Percentiles rank a stretch among this genome's conserved stretches.
Evolutionary conservation across 768 basidiomycete genomes (phyloP).

Genomic region (Rhodosporidiobolus sp.): DNA sequence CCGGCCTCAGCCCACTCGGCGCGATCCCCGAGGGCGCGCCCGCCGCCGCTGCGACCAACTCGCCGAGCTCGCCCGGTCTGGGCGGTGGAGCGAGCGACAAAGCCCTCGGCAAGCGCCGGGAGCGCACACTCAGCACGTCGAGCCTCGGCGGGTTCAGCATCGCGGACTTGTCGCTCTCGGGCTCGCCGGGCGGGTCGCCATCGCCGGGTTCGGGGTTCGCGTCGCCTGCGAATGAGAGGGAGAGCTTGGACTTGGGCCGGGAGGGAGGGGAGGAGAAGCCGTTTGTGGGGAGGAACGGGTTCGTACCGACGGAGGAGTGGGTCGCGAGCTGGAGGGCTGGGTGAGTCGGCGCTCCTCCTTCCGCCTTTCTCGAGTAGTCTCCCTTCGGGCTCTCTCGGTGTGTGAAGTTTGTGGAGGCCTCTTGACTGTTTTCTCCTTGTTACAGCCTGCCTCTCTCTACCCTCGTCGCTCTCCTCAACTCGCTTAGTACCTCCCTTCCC

Average conservation of each 20-base stretch:
- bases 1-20: neutral
- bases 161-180: slow-evolving; percentile 21
- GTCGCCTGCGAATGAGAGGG: too few relatives aligned
- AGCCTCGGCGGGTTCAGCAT: neutral
- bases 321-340: slow-evolving; percentile 81
- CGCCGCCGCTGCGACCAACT: slow-evolving; percentile 26
- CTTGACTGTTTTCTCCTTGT: neutral
- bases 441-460: slow-evolving; percentile 77
- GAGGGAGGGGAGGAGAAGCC: neutral
- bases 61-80: slow-evolving; percentile 68
- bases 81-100: slow-evolving; percentile 59
- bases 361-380: too few relatives aligned
- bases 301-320: slow-evolving; percentile 96
- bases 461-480: slow-evolving; percentile 81
- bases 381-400: neutral
- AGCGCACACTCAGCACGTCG: slow-evolving; percentile 51
- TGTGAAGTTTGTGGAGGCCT: neutral
- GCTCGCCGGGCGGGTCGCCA: neutral
- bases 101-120: slow-evolving; percentile 84
- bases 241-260: neutral
- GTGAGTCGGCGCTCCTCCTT: neutral
- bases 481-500: slow-evolving; percentile 62
- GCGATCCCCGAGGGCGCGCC: neutral
- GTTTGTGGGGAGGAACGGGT: slow-evolving; percentile 77
- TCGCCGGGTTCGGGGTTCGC: too few relatives aligned